Percentiles rank a stretch among this genome's conserved stretches.
phyloP scores from a whole-genome alignment of 192 early-diverging fungal species.

The Cetraspora pellucida region DNA sequence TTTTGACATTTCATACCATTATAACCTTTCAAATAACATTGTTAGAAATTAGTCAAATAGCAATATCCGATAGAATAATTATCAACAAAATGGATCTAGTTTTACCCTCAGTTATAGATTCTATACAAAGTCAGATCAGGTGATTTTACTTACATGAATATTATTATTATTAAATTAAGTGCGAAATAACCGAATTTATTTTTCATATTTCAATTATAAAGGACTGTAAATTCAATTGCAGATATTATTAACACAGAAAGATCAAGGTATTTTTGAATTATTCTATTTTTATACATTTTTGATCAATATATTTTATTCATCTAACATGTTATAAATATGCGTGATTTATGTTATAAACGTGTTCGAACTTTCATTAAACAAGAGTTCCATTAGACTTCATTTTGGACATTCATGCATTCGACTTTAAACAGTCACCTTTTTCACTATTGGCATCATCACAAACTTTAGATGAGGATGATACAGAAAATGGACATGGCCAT shows the following conservation, averaged over 20 bases:
- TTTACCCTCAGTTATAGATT: constrained; percentile 39
- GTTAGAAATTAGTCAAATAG: constrained; percentile 61
- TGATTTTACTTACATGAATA: constrained; percentile 38
- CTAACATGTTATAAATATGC: neutral
- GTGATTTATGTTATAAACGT: neutral
- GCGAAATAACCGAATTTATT: constrained; percentile 7
- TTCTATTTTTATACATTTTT: neutral
- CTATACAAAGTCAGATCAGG: constrained; percentile 48
- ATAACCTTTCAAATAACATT: neutral
- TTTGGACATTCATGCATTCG: constrained; percentile 62
- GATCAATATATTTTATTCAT: neutral
- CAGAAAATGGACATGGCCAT: neutral
- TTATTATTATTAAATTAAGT: constrained; percentile 6
- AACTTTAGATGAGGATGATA: neutral
- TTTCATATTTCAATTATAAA: neutral
- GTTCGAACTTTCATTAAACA: neutral
- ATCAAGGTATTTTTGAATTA: constrained; percentile 16
- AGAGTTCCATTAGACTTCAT: constrained; percentile 53
- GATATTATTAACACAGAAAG: constrained; percentile 24
- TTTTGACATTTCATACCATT: constrained; percentile 6
- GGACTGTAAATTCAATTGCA: constrained; percentile 45
- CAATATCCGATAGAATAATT: constrained; percentile 85
- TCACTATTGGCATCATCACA: too few relatives aligned
- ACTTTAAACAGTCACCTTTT: constrained; percentile 35
- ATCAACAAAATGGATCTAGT: constrained; percentile 88